Evolutionary conservation across 2,329 filamentous ascomycete species (phyloP).

Genomic region (Thielaviopsis punctulata): DNA sequence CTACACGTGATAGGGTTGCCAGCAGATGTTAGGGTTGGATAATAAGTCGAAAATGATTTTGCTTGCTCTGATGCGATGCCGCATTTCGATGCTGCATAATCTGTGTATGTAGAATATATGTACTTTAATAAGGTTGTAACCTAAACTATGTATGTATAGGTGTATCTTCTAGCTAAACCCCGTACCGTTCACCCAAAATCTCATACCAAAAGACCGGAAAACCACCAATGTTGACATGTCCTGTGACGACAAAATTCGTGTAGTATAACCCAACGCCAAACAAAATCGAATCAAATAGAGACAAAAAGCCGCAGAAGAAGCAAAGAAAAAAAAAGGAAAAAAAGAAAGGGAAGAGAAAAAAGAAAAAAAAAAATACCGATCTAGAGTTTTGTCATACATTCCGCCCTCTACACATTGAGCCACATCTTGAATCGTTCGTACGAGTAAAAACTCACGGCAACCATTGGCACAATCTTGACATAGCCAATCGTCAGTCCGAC

Average conservation of each 20-base stretch:
- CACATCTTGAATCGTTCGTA: conserved; percentile 46
- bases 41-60: neutral
- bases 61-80: too few species aligned
- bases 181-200: neutral
- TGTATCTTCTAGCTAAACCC: neutral
- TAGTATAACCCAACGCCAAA: neutral
- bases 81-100: neutral
- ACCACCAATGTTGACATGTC: neutral
- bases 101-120: neutral
- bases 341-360: neutral
- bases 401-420: conserved; percentile 44
- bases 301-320: neutral
- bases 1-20: neutral
- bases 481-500: conserved; percentile 90
- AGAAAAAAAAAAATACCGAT: neutral
- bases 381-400: neutral
- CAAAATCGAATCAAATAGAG: neutral
- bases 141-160: neutral
- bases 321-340: neutral
- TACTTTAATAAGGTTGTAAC: neutral
- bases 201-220: neutral
- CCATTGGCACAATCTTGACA: conserved; percentile 83
- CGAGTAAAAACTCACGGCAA: conserved; percentile 50
- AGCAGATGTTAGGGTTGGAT: neutral
- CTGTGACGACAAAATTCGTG: neutral